phyloP scores from a whole-genome alignment of 1,284 basidiomycete genomes.

The Ceratobasidium sp. region DNA sequence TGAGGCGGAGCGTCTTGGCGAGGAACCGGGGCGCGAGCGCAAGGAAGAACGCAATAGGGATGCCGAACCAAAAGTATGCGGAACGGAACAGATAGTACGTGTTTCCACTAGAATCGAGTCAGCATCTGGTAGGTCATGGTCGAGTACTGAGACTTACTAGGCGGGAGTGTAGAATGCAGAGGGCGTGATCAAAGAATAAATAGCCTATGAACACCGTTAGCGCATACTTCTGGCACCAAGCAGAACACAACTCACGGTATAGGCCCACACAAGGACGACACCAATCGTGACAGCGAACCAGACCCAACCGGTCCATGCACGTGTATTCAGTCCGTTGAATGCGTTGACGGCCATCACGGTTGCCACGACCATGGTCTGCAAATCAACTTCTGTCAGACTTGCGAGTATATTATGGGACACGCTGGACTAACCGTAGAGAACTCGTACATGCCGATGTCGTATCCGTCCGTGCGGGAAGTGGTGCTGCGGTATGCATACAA shows the following conservation, averaged over 20 bases:
- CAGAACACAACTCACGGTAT: slow-evolving; percentile 60
- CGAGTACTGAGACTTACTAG: slow-evolving; percentile 51
- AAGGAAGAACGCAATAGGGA: slow-evolving; percentile 75
- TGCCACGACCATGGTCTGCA: slow-evolving; percentile 83
- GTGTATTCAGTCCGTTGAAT: slow-evolving; percentile 90
- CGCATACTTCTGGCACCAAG: slow-evolving; percentile 3
- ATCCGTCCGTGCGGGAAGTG: slow-evolving; percentile 83
- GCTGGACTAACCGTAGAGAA: slow-evolving; percentile 76
- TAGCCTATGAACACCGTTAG: slow-evolving; percentile 57
- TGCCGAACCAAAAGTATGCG: slow-evolving; percentile 86
- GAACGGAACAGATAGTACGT: slow-evolving; percentile 85
- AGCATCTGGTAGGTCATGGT: neutral
- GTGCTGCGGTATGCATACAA: slow-evolving; percentile 82
- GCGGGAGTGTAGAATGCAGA: slow-evolving; percentile 73
- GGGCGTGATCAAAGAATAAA: slow-evolving; percentile 83
- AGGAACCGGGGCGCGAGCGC: slow-evolving; percentile 82
- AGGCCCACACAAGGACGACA: slow-evolving; percentile 74
- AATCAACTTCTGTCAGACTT: slow-evolving; percentile 23
- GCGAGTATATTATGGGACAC: no score
- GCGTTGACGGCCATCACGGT: slow-evolving; percentile 85
- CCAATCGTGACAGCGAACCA: slow-evolving; percentile 86
- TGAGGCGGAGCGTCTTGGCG: slow-evolving; percentile 75
- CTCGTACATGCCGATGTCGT: slow-evolving; percentile 79
- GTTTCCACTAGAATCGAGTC: slow-evolving; percentile 61
- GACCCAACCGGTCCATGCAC: slow-evolving; percentile 93